phyloP scores from a whole-genome alignment of 2,329 filamentous ascomycete genomes.

The Laburnicola sp. region DNA sequence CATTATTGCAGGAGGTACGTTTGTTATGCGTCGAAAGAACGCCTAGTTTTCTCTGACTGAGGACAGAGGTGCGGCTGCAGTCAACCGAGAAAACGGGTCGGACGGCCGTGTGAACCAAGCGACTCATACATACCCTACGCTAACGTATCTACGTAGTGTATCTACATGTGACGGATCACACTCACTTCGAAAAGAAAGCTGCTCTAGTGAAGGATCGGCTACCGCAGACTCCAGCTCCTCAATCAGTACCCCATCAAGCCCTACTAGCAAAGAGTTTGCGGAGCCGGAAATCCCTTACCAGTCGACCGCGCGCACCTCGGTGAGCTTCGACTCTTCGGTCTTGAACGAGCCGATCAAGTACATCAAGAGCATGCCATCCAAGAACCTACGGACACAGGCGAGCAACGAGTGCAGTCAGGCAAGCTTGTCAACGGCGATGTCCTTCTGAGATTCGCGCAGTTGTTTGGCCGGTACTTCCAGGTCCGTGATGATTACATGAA shows the following conservation, averaged over 20 bases:
- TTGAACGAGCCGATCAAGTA: constrained; percentile 3
- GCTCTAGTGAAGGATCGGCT: not conserved
- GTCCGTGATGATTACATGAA: constrained; percentile 91
- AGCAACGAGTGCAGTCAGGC: not conserved
- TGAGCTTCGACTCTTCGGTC: not conserved
- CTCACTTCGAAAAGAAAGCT: too few species aligned
- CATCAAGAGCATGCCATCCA: constrained; percentile 40
- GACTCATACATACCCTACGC: too few species aligned
- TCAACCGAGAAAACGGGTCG: too few species aligned
- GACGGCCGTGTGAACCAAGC: too few species aligned
- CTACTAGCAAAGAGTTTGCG: not conserved
- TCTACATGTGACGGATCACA: too few species aligned
- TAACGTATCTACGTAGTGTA: too few species aligned
- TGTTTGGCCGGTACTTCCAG: constrained; percentile 80
- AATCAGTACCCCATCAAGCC: not conserved
- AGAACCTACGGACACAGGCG: constrained; percentile 62
- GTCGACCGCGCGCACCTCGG: not conserved
- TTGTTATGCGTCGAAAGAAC: too few species aligned
- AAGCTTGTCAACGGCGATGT: not conserved
- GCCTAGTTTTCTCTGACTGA: too few species aligned
- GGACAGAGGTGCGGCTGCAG: too few species aligned
- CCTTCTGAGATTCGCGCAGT: not conserved
- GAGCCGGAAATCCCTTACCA: not conserved
- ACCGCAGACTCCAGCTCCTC: not conserved
- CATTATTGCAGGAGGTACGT: too few species aligned